Conservation (phyloP, 306 rosid genomes). For the Crotalaria pallida region DNA sequence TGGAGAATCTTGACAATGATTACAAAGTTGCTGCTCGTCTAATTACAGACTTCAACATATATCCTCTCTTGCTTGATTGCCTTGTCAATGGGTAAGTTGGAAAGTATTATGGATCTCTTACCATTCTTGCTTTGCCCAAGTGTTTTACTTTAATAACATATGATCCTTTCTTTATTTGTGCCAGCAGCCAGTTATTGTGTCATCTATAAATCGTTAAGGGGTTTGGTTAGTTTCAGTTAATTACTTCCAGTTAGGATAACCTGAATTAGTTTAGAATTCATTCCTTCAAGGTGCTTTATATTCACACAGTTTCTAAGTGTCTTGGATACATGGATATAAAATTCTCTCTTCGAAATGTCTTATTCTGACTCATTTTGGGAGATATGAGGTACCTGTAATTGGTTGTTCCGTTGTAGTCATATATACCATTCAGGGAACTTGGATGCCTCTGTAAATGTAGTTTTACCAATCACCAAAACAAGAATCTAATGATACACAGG, state of each 20-base stretch:
- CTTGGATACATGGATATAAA: not conserved
- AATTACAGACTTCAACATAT: slow-evolving; percentile 48
- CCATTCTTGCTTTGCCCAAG: slow-evolving; percentile 9
- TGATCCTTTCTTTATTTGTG: not conserved
- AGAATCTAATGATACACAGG: not conserved
- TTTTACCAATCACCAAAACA: not conserved
- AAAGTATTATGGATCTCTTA: not conserved
- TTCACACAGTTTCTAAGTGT: not conserved
- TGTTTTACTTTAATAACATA: not conserved
- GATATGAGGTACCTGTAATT: not conserved
- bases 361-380: not conserved
- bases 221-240: not conserved
- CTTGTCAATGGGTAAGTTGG: slow-evolving; percentile 69
- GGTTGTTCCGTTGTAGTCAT: not conserved
- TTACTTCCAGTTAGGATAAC: not conserved
- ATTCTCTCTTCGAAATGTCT: not conserved
- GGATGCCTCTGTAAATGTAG: not conserved
- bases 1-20: slow-evolving; percentile 45
- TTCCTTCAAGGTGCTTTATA: not conserved
- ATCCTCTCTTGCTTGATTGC: slow-evolving; percentile 82
- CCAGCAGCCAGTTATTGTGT: not conserved
- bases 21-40: slow-evolving; percentile 36
- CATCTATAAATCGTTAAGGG: not conserved
- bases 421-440: not conserved
- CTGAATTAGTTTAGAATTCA: not conserved